Base-by-base conservation (phyloP, 2,329 filamentous ascomycete genomes). In the Pestalotiopsis sp. region DNA sequence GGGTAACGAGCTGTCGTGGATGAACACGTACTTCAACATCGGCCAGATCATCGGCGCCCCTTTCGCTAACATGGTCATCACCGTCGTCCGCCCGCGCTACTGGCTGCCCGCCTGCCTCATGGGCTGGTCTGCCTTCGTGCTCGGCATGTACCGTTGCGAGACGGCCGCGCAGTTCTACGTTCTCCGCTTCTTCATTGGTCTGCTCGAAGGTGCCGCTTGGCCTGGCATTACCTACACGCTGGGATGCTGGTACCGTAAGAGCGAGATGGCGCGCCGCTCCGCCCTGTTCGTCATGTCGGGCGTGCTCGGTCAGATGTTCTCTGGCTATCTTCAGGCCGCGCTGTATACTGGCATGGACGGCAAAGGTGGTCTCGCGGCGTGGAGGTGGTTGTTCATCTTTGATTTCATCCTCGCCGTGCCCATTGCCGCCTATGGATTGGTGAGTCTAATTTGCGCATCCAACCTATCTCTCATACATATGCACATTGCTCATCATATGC, bases 241-340 rank as follows among this genome's bases (percentile, higher is more conserved):
- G 7, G 87, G 85, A 0, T 87, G 82, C 0, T 90, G 88, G 87
- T 90, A 90, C 73, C 85, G 86, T 69, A 85, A 83, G 65, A 83
- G 84, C 14, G 88, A 90, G 72, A 83, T 89, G 61, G 84, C 85
- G 0, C 87, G 87, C 64, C 83, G 88, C 2, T 87, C 88, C 59
- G 86, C 83, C 11, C 76, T 90, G 1, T 71, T 69, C 13, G 68
- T 82, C 13, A 71, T 77, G 2, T 82, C 80, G 77, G 79, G 73
- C 41, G 69, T 75, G 64, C 71, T 76, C 3, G 81, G 81, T 1
- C 77, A 79, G 4, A 83, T 84, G 81, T 83, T 82, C 65, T 80
- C 80, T 0, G 82, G 82, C 1, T 84, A 84, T 67, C 74, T 84
- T 2, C 81, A 83, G 72, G 80, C 82, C 1, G 82, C 77, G 2